Conservation (phyloP, 805 yeast genomes). For the Kuraishia hungarica region DNA sequence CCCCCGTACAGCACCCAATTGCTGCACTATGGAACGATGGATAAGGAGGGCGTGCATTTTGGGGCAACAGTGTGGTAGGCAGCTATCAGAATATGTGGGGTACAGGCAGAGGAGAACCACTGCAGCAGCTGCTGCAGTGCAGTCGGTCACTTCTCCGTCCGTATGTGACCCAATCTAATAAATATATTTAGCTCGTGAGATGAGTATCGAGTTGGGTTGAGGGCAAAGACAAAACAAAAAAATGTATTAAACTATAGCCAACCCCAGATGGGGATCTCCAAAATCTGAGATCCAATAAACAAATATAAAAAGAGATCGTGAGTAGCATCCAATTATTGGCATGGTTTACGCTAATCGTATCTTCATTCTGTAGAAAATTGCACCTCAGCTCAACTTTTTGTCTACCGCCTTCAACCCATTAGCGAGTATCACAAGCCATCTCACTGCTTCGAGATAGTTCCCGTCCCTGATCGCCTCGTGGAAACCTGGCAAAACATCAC, state of each 20-base stretch:
- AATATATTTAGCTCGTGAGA: too few relatives aligned
- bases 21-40: too few relatives aligned
- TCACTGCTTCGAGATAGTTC: conserved; percentile 33
- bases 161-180: too few relatives aligned
- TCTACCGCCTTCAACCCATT: conserved; percentile 18
- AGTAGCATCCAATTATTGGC: conserved; percentile 3
- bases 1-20: too few relatives aligned
- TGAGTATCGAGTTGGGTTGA: too few relatives aligned
- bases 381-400: background rate
- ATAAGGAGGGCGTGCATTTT: background rate
- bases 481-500: conserved; percentile 51
- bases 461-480: conserved; percentile 41
- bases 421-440: conserved; percentile 37
- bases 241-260: too few relatives aligned
- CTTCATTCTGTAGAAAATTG: background rate
- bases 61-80: background rate
- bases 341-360: background rate
- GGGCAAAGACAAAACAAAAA: too few relatives aligned
- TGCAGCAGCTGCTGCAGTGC: background rate
- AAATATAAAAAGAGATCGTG: too few relatives aligned
- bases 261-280: too few relatives aligned
- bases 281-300: background rate
- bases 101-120: background rate
- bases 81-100: background rate
- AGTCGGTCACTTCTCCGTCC: too few relatives aligned